Conservation (phyloP, 768 basidiomycete genomes). For the Phylloporus rhodoxanthus region DNA sequence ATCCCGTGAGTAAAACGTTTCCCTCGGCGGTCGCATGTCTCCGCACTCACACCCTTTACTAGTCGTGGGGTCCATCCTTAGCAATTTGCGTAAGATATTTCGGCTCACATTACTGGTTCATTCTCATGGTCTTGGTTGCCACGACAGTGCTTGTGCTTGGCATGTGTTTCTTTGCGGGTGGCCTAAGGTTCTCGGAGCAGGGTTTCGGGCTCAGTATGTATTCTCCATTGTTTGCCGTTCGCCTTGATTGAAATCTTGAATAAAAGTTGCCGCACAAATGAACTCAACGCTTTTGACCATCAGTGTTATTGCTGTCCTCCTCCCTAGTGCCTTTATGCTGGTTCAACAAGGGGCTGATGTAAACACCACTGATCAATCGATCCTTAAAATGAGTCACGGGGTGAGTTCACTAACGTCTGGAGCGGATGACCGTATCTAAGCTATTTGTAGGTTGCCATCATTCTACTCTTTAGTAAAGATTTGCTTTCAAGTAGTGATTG, state of each 20-base stretch:
- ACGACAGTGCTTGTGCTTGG: constrained; percentile 72
- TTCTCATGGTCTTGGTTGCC: not conserved
- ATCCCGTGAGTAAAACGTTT: constrained; percentile 45
- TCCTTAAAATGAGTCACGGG: constrained; percentile 71
- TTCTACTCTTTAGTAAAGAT: constrained; percentile 66
- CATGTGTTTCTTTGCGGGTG: constrained; percentile 81
- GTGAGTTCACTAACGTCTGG: constrained; percentile 34
- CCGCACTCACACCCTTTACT: not conserved
- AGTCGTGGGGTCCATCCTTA: constrained; percentile 82
- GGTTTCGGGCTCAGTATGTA: constrained; percentile 64
- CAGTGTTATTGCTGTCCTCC: constrained; percentile 71
- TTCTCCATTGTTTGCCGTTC: not conserved
- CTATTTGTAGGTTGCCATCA: constrained; percentile 54
- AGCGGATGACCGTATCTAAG: constrained; percentile 4
- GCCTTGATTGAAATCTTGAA: not conserved
- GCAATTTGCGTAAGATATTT: constrained; percentile 53
- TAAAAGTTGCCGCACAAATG: constrained; percentile 62
- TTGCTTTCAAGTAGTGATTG: not conserved
- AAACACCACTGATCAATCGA: constrained; percentile 36
- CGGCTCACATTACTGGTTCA: not conserved
- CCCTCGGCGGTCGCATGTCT: not conserved
- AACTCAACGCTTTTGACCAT: constrained; percentile 70
- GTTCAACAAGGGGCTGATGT: constrained; percentile 31
- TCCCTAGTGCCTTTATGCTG: constrained; percentile 75
- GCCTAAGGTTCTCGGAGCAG: constrained; percentile 70